phyloP scores from a whole-genome alignment of 1,284 basidiomycete genomes.

The Ustilago sp. region DNA sequence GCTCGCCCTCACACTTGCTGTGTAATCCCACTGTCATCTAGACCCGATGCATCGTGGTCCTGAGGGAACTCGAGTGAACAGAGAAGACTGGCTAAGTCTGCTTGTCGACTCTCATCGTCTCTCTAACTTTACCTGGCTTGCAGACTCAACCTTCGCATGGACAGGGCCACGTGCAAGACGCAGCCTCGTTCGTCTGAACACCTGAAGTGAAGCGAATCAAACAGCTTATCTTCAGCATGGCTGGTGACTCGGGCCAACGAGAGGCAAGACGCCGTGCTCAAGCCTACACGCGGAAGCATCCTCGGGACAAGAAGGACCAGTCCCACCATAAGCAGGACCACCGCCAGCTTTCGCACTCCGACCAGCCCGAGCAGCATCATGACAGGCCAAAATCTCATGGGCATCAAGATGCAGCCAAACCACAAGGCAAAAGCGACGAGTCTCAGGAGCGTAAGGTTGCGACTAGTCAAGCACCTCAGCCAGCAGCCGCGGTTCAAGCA shows the following conservation, averaged over 20 bases:
- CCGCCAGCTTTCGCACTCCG: neutral
- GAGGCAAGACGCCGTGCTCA: neutral
- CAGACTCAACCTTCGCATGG: too few relatives aligned
- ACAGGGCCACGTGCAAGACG: neutral
- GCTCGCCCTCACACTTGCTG: neutral
- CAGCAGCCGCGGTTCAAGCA: neutral
- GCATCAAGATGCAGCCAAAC: neutral
- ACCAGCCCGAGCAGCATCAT: neutral
- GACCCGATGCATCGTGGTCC: too few relatives aligned
- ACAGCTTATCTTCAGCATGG: neutral
- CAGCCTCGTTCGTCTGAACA: neutral
- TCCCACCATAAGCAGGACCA: constrained; percentile 1
- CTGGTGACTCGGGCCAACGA: neutral
- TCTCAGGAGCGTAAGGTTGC: neutral
- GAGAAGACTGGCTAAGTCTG: too few relatives aligned
- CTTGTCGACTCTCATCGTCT: too few relatives aligned
- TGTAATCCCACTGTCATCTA: too few relatives aligned
- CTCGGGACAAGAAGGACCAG: constrained; percentile 6
- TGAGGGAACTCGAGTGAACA: too few relatives aligned
- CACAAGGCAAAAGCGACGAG: neutral
- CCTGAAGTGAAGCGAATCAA: neutral
- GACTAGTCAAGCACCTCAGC: neutral
- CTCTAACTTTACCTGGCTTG: too few relatives aligned
- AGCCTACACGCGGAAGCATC: constrained; percentile 1
- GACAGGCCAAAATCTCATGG: neutral